Conservation (phyloP, 1,284 basidiomycete genomes). For the Flammula alnicola region DNA sequence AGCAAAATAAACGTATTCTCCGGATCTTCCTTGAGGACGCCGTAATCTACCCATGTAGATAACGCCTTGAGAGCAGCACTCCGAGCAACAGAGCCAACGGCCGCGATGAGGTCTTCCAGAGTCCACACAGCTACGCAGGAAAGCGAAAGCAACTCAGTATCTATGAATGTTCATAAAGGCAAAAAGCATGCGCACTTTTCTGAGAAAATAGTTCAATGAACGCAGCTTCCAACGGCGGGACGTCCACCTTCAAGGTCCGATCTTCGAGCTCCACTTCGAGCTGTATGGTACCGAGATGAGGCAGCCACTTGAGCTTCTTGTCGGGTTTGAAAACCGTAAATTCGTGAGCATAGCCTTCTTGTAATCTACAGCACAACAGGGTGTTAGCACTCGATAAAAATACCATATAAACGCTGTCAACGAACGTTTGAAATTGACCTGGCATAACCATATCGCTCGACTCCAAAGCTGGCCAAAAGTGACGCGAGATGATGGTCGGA, state of each 20-base stretch:
- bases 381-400: conserved; percentile 2
- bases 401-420: conserved; percentile 10
- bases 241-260: conserved; percentile 74
- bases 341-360: conserved; percentile 76
- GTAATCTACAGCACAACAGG: conserved; percentile 55
- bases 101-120: conserved; percentile 64
- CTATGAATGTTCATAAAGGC: too few species aligned
- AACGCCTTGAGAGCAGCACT: conserved; percentile 73
- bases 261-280: conserved; percentile 84
- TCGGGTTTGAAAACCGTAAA: conserved; percentile 87
- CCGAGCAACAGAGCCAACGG: conserved; percentile 68
- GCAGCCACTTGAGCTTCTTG: conserved; percentile 86
- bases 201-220: conserved; percentile 86
- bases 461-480: conserved; percentile 92
- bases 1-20: conserved; percentile 65
- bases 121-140: conserved; percentile 81
- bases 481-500: conserved; percentile 87
- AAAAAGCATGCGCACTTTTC: conserved; percentile 54
- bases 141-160: too few species aligned
- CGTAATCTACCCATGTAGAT: conserved; percentile 82
- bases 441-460: conserved; percentile 78
- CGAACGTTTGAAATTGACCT: conserved; percentile 79
- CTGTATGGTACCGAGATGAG: conserved; percentile 82
- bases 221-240: conserved; percentile 86
- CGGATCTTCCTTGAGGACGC: conserved; percentile 74